These are phyloP conservation scores for Ammopiptanthus mongolicus DNA, from an alignment of 306 rosid genomes.

Conservation along the genomic window DNA sequence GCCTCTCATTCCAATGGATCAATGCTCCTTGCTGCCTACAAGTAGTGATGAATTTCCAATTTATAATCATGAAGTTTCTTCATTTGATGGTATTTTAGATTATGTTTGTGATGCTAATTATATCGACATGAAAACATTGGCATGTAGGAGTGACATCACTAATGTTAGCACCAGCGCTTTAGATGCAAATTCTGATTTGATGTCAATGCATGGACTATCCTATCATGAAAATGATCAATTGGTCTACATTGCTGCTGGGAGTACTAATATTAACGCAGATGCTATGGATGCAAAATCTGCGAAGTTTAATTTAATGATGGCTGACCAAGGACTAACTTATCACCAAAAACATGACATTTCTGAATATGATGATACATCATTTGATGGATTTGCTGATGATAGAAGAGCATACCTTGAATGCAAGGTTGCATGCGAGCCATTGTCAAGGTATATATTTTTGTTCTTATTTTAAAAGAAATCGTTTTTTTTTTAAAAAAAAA, in stretches of 20 bases:
- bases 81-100: not conserved
- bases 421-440: constrained; percentile 23
- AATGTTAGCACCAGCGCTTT: no score
- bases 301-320: not conserved
- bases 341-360: constrained; percentile 26
- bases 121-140: constrained; percentile 7
- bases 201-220: not conserved
- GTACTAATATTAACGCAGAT: constrained; percentile 4
- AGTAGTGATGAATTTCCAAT: not conserved
- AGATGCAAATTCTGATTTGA: not conserved
- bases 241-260: not conserved
- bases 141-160: no score
- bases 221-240: not conserved
- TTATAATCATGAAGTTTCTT: not conserved
- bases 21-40: not conserved
- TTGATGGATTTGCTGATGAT: constrained; percentile 33
- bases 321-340: constrained; percentile 2
- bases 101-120: not conserved
- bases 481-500: not conserved
- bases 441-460: constrained; percentile 21
- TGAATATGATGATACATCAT: constrained; percentile 28
- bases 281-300: not conserved
- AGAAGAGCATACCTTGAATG: constrained; percentile 24
- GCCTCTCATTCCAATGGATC: not conserved
- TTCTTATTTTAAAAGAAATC: no score